These are phyloP conservation scores for Hypoxylon sp. DNA, from an alignment of 2,329 filamentous ascomycete genomes.

Conservation along the genomic window DNA sequence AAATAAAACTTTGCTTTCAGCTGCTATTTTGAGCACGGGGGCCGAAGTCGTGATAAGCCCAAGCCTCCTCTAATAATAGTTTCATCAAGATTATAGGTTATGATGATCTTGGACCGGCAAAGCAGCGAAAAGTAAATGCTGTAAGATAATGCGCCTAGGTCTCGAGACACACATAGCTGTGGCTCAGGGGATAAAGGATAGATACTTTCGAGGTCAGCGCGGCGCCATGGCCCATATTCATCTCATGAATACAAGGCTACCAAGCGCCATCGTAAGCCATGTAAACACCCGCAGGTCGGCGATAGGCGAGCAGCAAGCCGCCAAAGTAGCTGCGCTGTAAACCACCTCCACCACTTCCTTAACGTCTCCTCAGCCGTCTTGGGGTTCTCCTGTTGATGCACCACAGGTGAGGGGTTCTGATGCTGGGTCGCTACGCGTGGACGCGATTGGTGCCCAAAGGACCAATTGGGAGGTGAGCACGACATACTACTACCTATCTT, in stretches of 20 bases:
- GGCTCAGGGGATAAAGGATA: background rate
- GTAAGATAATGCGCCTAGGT: background rate
- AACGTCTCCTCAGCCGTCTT: background rate
- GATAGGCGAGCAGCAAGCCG: background rate
- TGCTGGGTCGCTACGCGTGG: background rate
- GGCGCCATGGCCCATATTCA: background rate
- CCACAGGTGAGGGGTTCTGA: background rate
- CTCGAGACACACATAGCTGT: background rate
- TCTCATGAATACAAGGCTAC: background rate
- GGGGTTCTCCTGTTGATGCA: background rate
- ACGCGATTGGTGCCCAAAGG: background rate
- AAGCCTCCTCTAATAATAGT: no score
- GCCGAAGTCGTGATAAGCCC: no score
- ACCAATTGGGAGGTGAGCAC: background rate
- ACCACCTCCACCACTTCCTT: background rate
- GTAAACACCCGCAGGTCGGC: background rate
- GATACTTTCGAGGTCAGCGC: background rate
- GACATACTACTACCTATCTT: background rate
- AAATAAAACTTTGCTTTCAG: no score
- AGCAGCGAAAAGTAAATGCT: background rate
- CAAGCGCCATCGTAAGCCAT: background rate
- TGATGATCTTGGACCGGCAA: background rate
- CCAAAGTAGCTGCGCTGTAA: background rate
- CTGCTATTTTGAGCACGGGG: no score
- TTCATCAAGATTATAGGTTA: no score